phyloP scores from a whole-genome alignment of 1,284 basidiomycete species.

The Apiotrichum montevideense region DNA sequence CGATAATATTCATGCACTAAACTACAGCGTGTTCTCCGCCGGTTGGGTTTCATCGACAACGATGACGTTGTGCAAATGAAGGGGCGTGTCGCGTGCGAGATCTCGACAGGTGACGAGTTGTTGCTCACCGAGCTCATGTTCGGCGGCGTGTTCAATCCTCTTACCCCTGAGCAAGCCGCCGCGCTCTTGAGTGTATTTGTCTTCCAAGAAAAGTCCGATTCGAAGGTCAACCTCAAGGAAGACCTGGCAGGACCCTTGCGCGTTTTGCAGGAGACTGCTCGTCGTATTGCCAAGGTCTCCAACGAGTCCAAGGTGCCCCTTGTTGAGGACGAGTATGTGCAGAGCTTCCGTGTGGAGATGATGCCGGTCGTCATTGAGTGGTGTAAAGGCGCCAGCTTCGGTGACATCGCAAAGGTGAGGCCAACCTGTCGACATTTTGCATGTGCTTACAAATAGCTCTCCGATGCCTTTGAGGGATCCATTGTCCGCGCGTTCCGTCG shows the following conservation, averaged over 20 bases:
- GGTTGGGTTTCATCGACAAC: slow-evolving; percentile 80
- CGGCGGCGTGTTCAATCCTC: slow-evolving; percentile 87
- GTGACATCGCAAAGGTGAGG: slow-evolving; percentile 85
- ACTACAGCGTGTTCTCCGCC: slow-evolving; percentile 66
- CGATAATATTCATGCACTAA: background rate
- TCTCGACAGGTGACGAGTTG: slow-evolving; percentile 93
- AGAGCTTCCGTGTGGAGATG: slow-evolving; percentile 95
- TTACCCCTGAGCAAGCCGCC: slow-evolving; percentile 87
- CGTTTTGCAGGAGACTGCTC: slow-evolving; percentile 89
- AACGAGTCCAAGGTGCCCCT: slow-evolving; percentile 84
- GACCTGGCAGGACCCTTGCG: slow-evolving; percentile 87
- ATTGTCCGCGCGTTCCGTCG: slow-evolving; percentile 90
- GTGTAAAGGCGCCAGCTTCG: slow-evolving; percentile 95
- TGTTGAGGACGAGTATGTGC: slow-evolving; percentile 91
- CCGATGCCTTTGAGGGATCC: slow-evolving; percentile 94
- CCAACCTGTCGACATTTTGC: too few relatives aligned
- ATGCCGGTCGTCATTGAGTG: slow-evolving; percentile 97
- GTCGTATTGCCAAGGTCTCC: slow-evolving; percentile 90
- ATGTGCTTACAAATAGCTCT: background rate
- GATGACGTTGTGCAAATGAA: slow-evolving; percentile 97
- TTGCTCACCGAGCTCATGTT: slow-evolving; percentile 96
- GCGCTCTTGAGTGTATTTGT: slow-evolving; percentile 93
- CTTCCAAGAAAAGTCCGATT: slow-evolving; percentile 95
- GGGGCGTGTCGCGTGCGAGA: slow-evolving; percentile 96
- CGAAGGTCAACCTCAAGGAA: slow-evolving; percentile 77